phyloP scores from a whole-genome alignment of 2,329 filamentous ascomycete genomes.

The Fusarium sulawesiense region DNA sequence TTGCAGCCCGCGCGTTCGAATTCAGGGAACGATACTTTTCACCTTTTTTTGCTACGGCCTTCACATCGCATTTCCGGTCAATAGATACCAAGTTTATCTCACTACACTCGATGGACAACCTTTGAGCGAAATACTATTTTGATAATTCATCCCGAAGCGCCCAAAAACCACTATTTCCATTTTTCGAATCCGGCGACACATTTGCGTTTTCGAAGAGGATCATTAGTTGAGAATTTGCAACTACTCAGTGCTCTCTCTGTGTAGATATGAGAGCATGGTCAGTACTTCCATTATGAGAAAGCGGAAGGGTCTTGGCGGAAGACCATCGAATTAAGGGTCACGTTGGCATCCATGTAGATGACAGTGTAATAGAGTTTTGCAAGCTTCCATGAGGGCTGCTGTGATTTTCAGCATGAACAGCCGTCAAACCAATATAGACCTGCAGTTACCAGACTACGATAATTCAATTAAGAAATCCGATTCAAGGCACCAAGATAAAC shows the following conservation, averaged over 20 bases:
- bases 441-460: background rate
- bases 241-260: background rate
- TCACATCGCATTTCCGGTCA: background rate
- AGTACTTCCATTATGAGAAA: background rate
- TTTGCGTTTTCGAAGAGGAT: background rate
- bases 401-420: background rate
- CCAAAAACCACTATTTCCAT: no score
- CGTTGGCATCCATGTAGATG: no score
- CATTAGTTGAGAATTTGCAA: background rate
- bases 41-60: background rate
- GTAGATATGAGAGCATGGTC: background rate
- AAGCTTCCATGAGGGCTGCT: background rate
- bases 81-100: background rate
- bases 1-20: slow-evolving; percentile 8
- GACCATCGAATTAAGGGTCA: no score
- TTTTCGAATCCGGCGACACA: background rate
- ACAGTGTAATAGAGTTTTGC: no score
- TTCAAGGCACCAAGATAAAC: background rate
- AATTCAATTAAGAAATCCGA: background rate
- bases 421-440: background rate
- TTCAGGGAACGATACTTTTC: background rate
- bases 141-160: background rate
- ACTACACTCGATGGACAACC: background rate
- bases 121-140: background rate
- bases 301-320: background rate